Evolutionary conservation across 1,284 basidiomycete genomes (phyloP), one percentile per base, ranked within the genome.

Genomic region (Malassezia brasiliensis): DNA sequence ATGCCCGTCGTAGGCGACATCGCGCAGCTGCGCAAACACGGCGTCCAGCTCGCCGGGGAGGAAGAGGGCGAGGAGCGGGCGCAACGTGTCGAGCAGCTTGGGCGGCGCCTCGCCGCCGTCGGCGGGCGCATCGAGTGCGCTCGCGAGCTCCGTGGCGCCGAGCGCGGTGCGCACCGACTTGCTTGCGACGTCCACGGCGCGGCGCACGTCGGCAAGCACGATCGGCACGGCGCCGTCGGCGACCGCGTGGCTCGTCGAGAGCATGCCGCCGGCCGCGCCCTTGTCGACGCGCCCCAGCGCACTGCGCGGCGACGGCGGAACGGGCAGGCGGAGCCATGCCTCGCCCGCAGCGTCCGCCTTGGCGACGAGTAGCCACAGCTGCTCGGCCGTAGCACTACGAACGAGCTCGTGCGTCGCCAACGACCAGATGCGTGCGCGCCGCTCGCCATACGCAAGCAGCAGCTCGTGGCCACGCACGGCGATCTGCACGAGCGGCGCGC

Each of bases 351-450:
- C 60, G n/a, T 63, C 63, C 9, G 60, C 63, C 15, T 85, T 80
- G 1, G 74, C 75, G 3, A 93, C 67, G 56, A 90, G 78, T 48
- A 88, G 87, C 48, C 83, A 80, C 0, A 85, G 87, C 66, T 87
- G 89, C 39, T 85, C 85, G 2, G 79, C 68, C 3, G 80, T 81
- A 78, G 88, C 87, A 0, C 88, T 87, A 37, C 90, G 79, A 78
- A 89, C 82, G 65, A 96, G 85, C 69, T 94, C 90, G 49, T 82
- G 81, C 0, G 84, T 85, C 56, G 83, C 81, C n/a, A 86, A 77
- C 69, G 94, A 87, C 90, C 93, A 98, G 1, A 91, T 77, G 30
- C 93, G 79, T 2, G 87, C 86, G 52, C 85, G 83, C 3, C 81
- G 82, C 61, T 88, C 84, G 2, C 79, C 79, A 70, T 94, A 96